phyloP scores from a whole-genome alignment of 2,329 filamentous ascomycete species.

The Aspergillus ibericus region DNA sequence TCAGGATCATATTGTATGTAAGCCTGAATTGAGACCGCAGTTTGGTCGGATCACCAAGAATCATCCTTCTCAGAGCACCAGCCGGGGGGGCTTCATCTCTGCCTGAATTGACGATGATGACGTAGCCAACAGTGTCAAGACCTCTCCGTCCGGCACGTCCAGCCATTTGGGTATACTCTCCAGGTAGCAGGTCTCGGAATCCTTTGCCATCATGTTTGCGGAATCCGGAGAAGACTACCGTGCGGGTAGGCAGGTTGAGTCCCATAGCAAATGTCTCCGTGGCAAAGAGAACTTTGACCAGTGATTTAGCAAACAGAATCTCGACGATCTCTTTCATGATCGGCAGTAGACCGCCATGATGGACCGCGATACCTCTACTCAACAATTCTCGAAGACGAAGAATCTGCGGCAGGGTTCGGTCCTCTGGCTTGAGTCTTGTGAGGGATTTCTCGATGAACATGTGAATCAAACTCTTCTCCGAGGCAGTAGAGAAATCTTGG shows the following conservation, averaged over 20 bases:
- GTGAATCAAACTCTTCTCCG: constrained; percentile 94
- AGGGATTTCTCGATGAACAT: constrained; percentile 97
- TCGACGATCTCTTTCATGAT: constrained; percentile 98
- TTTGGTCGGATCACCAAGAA: constrained; percentile 92
- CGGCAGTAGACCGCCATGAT: constrained; percentile 89
- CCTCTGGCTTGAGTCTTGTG: constrained; percentile 85
- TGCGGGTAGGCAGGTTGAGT: constrained; percentile 89
- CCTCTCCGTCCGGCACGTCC: constrained; percentile 90
- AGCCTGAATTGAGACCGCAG: constrained; percentile 92
- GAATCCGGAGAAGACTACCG: constrained; percentile 96
- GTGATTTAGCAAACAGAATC: constrained; percentile 88
- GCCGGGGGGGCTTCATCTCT: constrained; percentile 86
- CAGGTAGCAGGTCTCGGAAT: constrained; percentile 87
- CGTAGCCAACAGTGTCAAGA: constrained; percentile 86
- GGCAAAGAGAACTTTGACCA: constrained; percentile 96
- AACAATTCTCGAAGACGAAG: constrained; percentile 81
- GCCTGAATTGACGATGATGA: constrained; percentile 83
- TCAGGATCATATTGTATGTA: constrained; percentile 99
- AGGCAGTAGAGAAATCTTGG: constrained; percentile 88
- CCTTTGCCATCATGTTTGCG: constrained; percentile 92
- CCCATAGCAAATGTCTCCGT: constrained; percentile 99
- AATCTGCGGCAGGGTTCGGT: constrained; percentile 88
- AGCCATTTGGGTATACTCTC: constrained; percentile 99
- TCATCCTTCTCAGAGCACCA: constrained; percentile 83
- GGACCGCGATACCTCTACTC: constrained; percentile 86